These are phyloP conservation scores for Fusarium brevicatenulatum DNA, from an alignment of 2,329 filamentous ascomycete genomes.

Conservation along the genomic window DNA sequence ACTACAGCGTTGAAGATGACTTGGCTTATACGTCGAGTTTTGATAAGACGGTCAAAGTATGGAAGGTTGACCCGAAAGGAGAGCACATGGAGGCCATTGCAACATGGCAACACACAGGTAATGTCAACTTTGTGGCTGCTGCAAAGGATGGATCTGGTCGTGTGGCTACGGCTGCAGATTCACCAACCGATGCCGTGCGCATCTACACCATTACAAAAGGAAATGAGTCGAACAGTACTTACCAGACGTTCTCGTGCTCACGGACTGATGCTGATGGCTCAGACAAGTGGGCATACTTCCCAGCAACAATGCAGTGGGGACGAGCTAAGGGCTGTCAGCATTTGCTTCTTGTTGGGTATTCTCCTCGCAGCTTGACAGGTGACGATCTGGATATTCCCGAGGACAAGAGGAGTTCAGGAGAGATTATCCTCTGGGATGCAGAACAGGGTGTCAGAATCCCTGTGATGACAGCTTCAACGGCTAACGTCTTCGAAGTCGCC, in stretches of 20 bases:
- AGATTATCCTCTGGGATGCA: slow-evolving; percentile 70
- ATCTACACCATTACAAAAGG: slow-evolving; percentile 61
- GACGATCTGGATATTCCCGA: slow-evolving; percentile 69
- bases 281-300: slow-evolving; percentile 70
- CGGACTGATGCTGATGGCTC: slow-evolving; percentile 48
- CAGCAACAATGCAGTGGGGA: slow-evolving; percentile 72
- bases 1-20: slow-evolving; percentile 59
- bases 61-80: slow-evolving; percentile 56
- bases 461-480: slow-evolving; percentile 61
- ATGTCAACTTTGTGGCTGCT: slow-evolving; percentile 70
- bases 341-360: slow-evolving; percentile 70
- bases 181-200: slow-evolving; percentile 63
- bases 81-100: slow-evolving; percentile 53
- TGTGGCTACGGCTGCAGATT: slow-evolving; percentile 70
- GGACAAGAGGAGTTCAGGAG: slow-evolving; percentile 66
- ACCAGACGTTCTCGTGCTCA: slow-evolving; percentile 55
- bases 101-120: slow-evolving; percentile 67
- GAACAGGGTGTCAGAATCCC: slow-evolving; percentile 54
- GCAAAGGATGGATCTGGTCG: slow-evolving; percentile 59
- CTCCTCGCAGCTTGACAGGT: slow-evolving; percentile 63
- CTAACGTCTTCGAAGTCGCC: slow-evolving; percentile 72
- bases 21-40: slow-evolving; percentile 70
- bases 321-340: slow-evolving; percentile 55
- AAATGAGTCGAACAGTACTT: slow-evolving; percentile 52
- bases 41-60: slow-evolving; percentile 69